A percentile compares a stretch with the other conserved stretches of the same genome.
Conservation (phyloP, 257 asterid genomes). For the Jasminum sambac region DNA sequence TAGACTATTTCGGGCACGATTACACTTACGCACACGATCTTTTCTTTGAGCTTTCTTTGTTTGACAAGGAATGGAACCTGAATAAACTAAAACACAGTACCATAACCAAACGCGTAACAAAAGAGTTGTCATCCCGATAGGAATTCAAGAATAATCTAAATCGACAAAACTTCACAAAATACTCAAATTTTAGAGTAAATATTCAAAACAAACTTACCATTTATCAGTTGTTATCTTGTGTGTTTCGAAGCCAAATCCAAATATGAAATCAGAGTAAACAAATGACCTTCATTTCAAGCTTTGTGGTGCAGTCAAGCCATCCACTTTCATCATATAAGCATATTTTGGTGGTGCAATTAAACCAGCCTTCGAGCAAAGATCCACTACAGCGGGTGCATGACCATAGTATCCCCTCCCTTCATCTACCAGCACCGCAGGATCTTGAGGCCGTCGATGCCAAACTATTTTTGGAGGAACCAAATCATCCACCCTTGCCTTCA, state of each 20-base stretch:
- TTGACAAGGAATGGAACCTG: no score
- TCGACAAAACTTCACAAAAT: neutral
- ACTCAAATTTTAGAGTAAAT: neutral
- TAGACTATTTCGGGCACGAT: no score
- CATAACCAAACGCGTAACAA: no score
- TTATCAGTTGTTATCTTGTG: no score
- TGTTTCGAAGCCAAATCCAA: neutral
- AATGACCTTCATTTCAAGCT: slow-evolving; percentile 10
- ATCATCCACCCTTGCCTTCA: slow-evolving; percentile 71
- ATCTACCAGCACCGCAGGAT: slow-evolving; percentile 61
- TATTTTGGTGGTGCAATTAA: slow-evolving; percentile 67
- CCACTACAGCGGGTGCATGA: slow-evolving; percentile 84
- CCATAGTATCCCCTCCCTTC: slow-evolving; percentile 77
- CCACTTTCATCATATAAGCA: slow-evolving; percentile 70
- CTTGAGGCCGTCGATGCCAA: slow-evolving; percentile 78
- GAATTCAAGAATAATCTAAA: neutral
- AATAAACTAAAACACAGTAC: no score
- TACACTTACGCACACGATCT: no score
- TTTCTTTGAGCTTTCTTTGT: no score
- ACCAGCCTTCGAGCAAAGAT: slow-evolving; percentile 83
- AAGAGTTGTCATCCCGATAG: no score
- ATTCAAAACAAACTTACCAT: no score
- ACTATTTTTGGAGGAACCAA: slow-evolving; percentile 71
- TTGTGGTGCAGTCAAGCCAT: slow-evolving; percentile 68
- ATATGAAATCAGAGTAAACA: neutral